These are phyloP conservation scores for Verticillium dahliae DNA, from an alignment of 2,329 filamentous ascomycete genomes.

Conservation along the genomic window DNA sequence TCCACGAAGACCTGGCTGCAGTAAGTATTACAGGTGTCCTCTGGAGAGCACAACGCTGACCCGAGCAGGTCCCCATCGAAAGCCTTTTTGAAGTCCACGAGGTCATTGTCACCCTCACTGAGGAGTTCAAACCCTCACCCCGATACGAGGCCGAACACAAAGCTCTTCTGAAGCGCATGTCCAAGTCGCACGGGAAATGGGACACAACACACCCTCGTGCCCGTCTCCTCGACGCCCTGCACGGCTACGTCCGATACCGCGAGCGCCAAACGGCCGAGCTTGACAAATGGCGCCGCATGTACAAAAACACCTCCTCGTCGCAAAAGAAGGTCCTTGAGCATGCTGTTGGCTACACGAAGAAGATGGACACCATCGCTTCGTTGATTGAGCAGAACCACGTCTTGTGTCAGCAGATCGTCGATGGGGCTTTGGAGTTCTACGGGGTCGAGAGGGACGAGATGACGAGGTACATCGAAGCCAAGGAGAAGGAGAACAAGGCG, in stretches of 20 bases:
- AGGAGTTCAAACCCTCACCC: constrained; percentile 14
- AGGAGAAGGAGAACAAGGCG: constrained; percentile 26
- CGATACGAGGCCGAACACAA: constrained; percentile 23
- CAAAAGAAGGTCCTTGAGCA: constrained; percentile 46
- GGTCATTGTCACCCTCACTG: constrained; percentile 18
- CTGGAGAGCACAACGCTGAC: background rate
- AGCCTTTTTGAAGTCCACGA: constrained; percentile 17
- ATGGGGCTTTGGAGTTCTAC: constrained; percentile 39
- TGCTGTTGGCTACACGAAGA: constrained; percentile 50
- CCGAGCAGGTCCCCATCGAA: constrained; percentile 2
- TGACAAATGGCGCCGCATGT: constrained; percentile 25
- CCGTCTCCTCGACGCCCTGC: constrained; percentile 31
- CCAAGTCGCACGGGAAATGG: constrained; percentile 21
- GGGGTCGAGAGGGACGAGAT: constrained; percentile 35
- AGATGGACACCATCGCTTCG: constrained; percentile 35
- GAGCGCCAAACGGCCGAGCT: constrained; percentile 28
- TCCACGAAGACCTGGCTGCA: background rate
- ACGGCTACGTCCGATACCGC: constrained; percentile 28
- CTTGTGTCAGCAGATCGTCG: constrained; percentile 38
- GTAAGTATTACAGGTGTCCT: background rate
- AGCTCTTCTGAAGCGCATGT: constrained; percentile 21
- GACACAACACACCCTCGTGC: constrained; percentile 28
- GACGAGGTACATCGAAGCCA: constrained; percentile 29
- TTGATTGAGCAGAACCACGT: constrained; percentile 36
- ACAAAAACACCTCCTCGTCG: constrained; percentile 24